Base-by-base conservation (phyloP, 306 rosid species). In the Begonia peltatifolia region DNA sequence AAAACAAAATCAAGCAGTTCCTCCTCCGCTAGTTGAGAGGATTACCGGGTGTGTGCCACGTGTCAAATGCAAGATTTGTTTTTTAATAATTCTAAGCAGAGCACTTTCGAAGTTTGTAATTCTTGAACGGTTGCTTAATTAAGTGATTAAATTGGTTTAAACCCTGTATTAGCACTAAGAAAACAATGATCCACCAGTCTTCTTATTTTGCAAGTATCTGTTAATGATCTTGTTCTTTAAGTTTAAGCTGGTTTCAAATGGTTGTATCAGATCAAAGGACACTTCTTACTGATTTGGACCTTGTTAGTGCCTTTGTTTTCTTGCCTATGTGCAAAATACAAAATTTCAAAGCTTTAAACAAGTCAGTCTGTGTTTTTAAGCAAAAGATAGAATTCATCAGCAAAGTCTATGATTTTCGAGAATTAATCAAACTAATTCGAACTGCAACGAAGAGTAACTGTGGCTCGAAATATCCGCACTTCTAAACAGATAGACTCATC, bases 401-500 rank as follows among this genome's bases (percentile, higher is more conserved):
- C 48, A 10, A 11, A 10, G 48, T n/a, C 14, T 44, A 10, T 10
- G 7, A 14, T 4, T 44, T 44, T 44, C 48, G 14, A 44, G n/a
- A 44, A 44, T n/a, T 44, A 44, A n/a, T 10, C 12, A 44, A 44
- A 44, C 48, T 10, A 44, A 10, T 2, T 44, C 12, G 48, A 44
- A 6, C 48, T 0, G 6, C 2, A 44, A 2, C 55, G 43, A 18
- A 5, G 55, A 23, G 35, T 23, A 35, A 71, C 18, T 43, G 65
- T 60, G 61, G 61, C 74, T 74, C 59, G 65, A 56, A 36, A 64
- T 41, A 68, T 47, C 52, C 55, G 64, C 74, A 75, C 79, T 69
- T 83, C 77, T 65, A 30, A 30, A 30, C 38, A 30, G 38, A 30
- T 5, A 1, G 8, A 30, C 6, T 30, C 38, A 30, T 30, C 38